Evolutionary conservation across 2,329 filamentous ascomycete species (phyloP).

Genomic region (Monosporascus sp.): DNA sequence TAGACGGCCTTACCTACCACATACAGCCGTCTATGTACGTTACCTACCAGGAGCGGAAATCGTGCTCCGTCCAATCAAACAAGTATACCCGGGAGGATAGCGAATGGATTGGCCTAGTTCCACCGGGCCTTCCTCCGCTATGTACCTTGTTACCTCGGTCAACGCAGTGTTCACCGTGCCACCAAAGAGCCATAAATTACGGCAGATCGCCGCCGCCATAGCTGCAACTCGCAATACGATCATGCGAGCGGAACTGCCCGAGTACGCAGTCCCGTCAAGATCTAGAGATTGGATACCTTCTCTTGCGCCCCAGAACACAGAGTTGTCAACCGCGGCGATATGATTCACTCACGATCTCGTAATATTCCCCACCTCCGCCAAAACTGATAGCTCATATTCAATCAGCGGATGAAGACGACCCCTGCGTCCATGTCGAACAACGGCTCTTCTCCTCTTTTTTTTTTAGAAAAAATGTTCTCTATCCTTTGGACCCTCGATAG

Average conservation of each 20-base stretch:
- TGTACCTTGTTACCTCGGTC: not conserved
- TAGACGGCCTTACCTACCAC: too few species aligned
- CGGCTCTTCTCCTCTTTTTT: too few species aligned
- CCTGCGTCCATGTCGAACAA: too few species aligned
- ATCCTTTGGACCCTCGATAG: too few species aligned
- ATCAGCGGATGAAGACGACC: too few species aligned
- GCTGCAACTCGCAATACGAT: not conserved
- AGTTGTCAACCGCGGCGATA: too few species aligned
- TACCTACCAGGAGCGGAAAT: not conserved
- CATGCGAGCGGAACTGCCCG: not conserved
- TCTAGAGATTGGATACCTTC: not conserved
- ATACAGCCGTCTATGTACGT: too few species aligned
- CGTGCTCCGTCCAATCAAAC: not conserved
- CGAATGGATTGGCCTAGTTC: not conserved
- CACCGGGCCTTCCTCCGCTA: not conserved
- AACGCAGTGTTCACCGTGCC: not conserved
- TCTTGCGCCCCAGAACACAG: too few species aligned
- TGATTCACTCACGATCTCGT: too few species aligned
- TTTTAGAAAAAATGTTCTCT: too few species aligned
- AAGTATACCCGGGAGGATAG: not conserved
- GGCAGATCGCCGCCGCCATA: not conserved
- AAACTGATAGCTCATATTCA: too few species aligned
- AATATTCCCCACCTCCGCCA: too few species aligned
- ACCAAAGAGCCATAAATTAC: not conserved
- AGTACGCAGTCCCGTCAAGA: not conserved